Evolutionary conservation across 495 filamentous ascomycete species (phyloP).

Genomic region (Acidiella bohemica): DNA sequence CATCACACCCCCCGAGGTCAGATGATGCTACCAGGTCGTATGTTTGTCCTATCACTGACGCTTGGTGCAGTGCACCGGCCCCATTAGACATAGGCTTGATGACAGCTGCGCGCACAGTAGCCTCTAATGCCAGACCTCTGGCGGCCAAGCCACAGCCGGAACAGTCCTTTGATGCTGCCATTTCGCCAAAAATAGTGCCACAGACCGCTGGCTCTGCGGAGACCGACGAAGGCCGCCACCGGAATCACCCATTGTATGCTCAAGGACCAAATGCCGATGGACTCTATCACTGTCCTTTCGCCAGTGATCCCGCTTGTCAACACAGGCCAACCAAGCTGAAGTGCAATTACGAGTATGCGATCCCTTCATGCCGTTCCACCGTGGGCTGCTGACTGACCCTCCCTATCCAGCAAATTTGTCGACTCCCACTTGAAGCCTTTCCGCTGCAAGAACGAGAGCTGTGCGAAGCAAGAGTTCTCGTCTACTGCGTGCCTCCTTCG

Average conservation of each 20-base stretch:
- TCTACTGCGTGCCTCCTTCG: conserved; percentile 90
- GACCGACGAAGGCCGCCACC: conserved; percentile 16
- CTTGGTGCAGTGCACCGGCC: neutral
- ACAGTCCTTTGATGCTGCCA: no score
- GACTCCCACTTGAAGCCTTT: conserved; percentile 92
- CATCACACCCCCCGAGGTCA: conserved; percentile 7
- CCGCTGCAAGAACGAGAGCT: conserved; percentile 68
- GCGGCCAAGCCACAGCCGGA: conserved; percentile 4
- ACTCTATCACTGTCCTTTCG: conserved; percentile 75
- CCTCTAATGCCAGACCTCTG: conserved; percentile 1
- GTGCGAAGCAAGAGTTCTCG: conserved; percentile 69
- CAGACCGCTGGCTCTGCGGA: neutral
- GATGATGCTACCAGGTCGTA: neutral
- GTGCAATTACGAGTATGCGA: conserved; percentile 88
- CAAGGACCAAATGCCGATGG: conserved; percentile 55
- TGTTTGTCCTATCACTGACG: neutral
- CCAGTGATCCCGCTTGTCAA: conserved; percentile 58
- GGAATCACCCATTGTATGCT: conserved; percentile 69
- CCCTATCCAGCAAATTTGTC: conserved; percentile 63
- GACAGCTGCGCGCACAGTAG: neutral
- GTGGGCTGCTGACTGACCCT: neutral
- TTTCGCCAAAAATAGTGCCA: no score
- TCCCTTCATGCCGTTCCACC: conserved; percentile 10
- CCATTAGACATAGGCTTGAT: no score
- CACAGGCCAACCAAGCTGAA: conserved; percentile 84